Conservation (phyloP, 2,329 filamentous ascomycete genomes). For the Epichloe scottii region DNA sequence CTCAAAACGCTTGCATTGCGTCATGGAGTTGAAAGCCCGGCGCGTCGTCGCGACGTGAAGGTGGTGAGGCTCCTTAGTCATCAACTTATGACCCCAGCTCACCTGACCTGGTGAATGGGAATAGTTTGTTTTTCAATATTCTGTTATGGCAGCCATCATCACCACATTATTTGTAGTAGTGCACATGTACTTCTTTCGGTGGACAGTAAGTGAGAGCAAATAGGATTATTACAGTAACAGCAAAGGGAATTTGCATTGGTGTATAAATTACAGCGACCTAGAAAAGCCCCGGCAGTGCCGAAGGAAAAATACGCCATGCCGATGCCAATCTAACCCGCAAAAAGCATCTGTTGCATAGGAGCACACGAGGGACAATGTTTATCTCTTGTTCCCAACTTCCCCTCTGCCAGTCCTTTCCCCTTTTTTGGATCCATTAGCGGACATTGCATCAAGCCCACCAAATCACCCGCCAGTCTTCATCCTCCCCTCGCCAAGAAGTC, state of each 20-base stretch:
- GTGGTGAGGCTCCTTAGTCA: slow-evolving; percentile 4
- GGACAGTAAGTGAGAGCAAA: background rate
- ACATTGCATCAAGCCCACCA: slow-evolving; percentile 25
- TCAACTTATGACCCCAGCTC: background rate
- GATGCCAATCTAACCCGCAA: slow-evolving; percentile 37
- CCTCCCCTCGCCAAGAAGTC: slow-evolving; percentile 21
- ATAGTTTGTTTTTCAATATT: no score
- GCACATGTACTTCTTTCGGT: background rate
- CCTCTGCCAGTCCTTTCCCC: slow-evolving; percentile 34
- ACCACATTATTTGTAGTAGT: background rate
- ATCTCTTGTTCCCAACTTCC: slow-evolving; percentile 29
- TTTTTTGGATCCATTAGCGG: slow-evolving; percentile 28
- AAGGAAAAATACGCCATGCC: slow-evolving; percentile 33
- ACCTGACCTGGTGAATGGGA: background rate
- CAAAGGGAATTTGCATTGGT: slow-evolving; percentile 42
- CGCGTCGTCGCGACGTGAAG: background rate
- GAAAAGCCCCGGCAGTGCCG: slow-evolving; percentile 34
- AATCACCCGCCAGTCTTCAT: slow-evolving; percentile 19
- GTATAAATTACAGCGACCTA: slow-evolving; percentile 52
- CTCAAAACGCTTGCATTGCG: background rate
- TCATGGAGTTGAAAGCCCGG: background rate
- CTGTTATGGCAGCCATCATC: background rate
- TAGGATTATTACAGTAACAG: slow-evolving; percentile 10
- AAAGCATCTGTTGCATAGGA: slow-evolving; percentile 29
- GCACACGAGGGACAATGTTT: slow-evolving; percentile 16